Base-by-base conservation (phyloP, 225 moss, liverwort and hornwort species). In the Bryum argenteum region DNA sequence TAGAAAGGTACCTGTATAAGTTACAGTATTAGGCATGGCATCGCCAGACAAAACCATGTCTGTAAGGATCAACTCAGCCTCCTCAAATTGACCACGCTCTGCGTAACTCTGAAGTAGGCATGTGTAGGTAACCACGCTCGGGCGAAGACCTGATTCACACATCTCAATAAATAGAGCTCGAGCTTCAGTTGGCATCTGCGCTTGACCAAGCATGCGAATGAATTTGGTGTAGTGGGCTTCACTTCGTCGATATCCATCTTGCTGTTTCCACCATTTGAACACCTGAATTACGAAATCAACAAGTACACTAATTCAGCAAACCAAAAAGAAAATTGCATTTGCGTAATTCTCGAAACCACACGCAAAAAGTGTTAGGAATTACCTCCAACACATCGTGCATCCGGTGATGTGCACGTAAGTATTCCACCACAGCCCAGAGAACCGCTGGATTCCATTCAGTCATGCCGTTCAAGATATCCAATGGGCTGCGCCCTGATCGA, bases 41-140 rank as follows among this genome's bases (percentile, higher is more conserved):
- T 79, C 76, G 60, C 82, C 91, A 41, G 78, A 79, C 50, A 80
- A 71, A 44, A 81, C 72, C 98, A 98, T 98, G 55, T 85, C 87
- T 24, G 37, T 72, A 1, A 98, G 85, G 41, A 94, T 83, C 69
- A 78, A 80, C 67, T 94, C 83, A 21, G 94, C 94, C 78, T 81
- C 81, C 69, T 87, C 76, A 59, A 98, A 94, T 58, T 86, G 69
- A 37, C 91, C 98, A 67, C 82, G 84, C 72, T 94, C 94, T 53
- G 94, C 94, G 67, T 91, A 91, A 61, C 88, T 76, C 75, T 94
- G 94, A 38, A 98, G 82, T 56, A 98, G 91, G 66, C 89, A 88
- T 37, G 92, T 82, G 73, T 92, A 98, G 22, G 87, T 82, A 4
- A 79, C 82, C 58, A 89, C 89, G 44, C 89, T 88, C 15, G 89